phyloP scores from a whole-genome alignment of 345 rosid species.

The Citrus glauca region DNA sequence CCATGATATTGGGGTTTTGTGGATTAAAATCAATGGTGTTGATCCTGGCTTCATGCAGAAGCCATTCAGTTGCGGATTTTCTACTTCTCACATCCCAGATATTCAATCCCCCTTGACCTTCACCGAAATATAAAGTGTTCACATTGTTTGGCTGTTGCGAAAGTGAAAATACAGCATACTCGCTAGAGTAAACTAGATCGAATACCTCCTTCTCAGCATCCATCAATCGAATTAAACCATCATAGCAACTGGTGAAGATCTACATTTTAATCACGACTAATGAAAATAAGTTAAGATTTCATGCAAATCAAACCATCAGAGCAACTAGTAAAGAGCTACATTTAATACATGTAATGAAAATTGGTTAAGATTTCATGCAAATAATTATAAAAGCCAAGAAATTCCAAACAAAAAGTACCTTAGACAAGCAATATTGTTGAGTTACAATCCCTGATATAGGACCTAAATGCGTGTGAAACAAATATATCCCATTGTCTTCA shows the following conservation, averaged over 20 bases:
- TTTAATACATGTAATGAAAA: background rate
- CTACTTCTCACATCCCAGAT: slow-evolving; percentile 64
- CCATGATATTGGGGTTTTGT: slow-evolving; percentile 57
- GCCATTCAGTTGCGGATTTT: slow-evolving; percentile 40
- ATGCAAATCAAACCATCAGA: slow-evolving; percentile 42
- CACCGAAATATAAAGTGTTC: slow-evolving; percentile 53
- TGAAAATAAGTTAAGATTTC: background rate
- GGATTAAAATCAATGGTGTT: slow-evolving; percentile 74
- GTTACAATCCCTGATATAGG: slow-evolving; percentile 62
- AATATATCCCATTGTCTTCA: slow-evolving; percentile 46
- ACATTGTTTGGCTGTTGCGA: slow-evolving; percentile 51
- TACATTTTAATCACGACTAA: slow-evolving; percentile 22
- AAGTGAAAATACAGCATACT: slow-evolving; percentile 53
- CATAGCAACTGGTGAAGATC: slow-evolving; percentile 66
- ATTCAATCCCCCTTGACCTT: slow-evolving; percentile 53
- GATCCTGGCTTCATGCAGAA: slow-evolving; percentile 63
- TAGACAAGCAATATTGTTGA: slow-evolving; percentile 51
- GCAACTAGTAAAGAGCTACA: slow-evolving; percentile 63
- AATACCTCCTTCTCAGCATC: slow-evolving; percentile 76
- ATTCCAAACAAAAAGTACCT: slow-evolving; percentile 37
- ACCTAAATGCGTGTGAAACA: slow-evolving; percentile 52
- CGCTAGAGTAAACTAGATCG: slow-evolving; percentile 48
- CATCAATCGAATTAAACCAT: slow-evolving; percentile 69
- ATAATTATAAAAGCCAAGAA: no score
- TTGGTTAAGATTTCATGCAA: no score